These are phyloP conservation scores for Kondoa subrosea DNA, from an alignment of 768 basidiomycete genomes.

Conservation along the genomic window DNA sequence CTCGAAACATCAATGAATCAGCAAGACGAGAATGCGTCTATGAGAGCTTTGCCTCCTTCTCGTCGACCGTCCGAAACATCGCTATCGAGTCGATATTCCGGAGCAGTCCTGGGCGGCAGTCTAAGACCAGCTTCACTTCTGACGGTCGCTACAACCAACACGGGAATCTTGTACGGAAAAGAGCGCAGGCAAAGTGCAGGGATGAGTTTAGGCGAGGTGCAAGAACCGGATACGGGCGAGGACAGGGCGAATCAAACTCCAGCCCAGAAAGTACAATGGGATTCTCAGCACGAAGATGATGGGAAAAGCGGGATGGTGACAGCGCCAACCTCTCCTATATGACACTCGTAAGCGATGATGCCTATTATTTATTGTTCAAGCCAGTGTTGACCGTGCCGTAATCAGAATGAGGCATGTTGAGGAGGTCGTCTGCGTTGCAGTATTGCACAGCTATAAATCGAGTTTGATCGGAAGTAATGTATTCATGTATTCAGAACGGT, in stretches of 20 bases:
- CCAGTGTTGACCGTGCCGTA: too few relatives aligned
- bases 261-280: not conserved
- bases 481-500: too few relatives aligned
- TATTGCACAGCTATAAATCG: too few relatives aligned
- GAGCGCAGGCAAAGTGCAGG: not conserved
- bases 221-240: not conserved
- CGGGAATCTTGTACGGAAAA: not conserved
- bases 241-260: not conserved
- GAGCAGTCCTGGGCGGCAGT: not conserved
- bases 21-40: constrained; percentile 11
- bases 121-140: not conserved
- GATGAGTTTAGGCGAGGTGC: not conserved
- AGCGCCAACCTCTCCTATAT: not conserved
- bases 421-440: too few relatives aligned
- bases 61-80: constrained; percentile 31
- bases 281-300: not conserved
- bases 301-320: not conserved
- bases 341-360: too few relatives aligned
- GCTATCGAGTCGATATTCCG: not conserved
- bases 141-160: not conserved
- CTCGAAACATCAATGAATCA: constrained; percentile 8
- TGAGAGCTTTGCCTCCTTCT: constrained; percentile 7
- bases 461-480: too few relatives aligned
- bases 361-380: too few relatives aligned
- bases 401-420: too few relatives aligned